Base-by-base conservation (phyloP, 805 yeast species). In the Maudiozyma saulgeensis region DNA sequence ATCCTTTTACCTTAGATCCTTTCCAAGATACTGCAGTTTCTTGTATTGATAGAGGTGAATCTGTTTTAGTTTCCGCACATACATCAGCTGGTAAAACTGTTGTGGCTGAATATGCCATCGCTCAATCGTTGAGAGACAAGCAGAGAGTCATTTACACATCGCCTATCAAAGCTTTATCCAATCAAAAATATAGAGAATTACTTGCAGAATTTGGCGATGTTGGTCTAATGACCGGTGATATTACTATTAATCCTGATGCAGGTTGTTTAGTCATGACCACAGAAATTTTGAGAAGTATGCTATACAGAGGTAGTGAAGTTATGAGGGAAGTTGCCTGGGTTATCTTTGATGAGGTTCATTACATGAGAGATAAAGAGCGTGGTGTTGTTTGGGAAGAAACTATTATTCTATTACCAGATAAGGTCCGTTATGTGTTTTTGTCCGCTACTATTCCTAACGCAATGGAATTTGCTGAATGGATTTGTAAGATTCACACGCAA, bases 321-420 rank as follows among this genome's bases (percentile, higher is more conserved):
- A 90, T 93, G 91, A 79, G 99, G 68, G 99, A 93, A 74, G 98
- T 93, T 41, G 96, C 96, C 0, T 93, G 96, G 96, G 99, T 93
- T 46, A 82, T 93, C 39, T 93, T 93, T 56, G 99, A 93, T 68
- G 99, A 93, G 67, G 96, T 93, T 43, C 99, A 93, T 71, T 93
- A 93, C 69, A 93, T 93, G 95, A 82, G 97, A 71, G 99, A 93
- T 67, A 84, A 88, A 59, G 93, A 89, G 57, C 81, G 99, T 71
- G 99, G 99, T 67, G 99, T 93, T 47, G 99, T 93, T 35, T 93
- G 99, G 99, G 99, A 93, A 70, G 99, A 93, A 68, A 91, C 98
- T 15, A 91, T 93, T 56, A 93, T 93, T 51, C 72, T 93, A 63
- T 74, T 93, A 41, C 99, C 99, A 4, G 97, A 95, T 59, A 90